Conservation (phyloP, 805 yeast genomes). For the Suhomyces emberorum region DNA sequence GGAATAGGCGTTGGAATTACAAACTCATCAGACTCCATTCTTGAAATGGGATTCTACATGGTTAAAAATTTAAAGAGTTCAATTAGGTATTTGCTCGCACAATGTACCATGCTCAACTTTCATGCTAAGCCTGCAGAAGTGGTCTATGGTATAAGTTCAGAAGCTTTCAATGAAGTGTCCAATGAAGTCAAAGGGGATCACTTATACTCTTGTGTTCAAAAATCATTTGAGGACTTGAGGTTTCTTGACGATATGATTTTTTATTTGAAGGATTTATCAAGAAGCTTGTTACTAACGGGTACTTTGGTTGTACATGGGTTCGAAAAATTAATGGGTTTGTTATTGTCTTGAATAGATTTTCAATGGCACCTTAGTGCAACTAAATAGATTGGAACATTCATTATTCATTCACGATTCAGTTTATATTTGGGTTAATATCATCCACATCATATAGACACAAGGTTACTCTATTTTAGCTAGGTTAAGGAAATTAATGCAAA, state of each 20-base stretch:
- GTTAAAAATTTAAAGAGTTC: background rate
- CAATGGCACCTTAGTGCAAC: no score
- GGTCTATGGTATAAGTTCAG: background rate
- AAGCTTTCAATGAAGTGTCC: background rate
- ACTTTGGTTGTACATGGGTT: slow-evolving; percentile 22
- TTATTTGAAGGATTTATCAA: slow-evolving; percentile 5
- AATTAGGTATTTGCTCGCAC: background rate
- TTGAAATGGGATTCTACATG: slow-evolving; percentile 7
- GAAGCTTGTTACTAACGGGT: slow-evolving; percentile 3
- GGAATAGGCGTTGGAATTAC: slow-evolving; percentile 32
- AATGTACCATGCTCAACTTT: background rate
- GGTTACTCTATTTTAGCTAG: no score
- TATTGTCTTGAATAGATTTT: no score
- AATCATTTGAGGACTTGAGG: no score
- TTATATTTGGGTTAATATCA: no score
- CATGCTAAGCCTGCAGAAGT: background rate
- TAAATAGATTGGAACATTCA: no score
- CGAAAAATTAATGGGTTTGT: slow-evolving; percentile 17
- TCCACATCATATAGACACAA: no score
- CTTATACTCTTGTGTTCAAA: background rate
- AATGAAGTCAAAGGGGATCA: background rate
- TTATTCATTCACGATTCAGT: no score
- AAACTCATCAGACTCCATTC: slow-evolving; percentile 20
- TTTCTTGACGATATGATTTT: background rate
- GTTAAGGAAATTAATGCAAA: no score